phyloP scores from a whole-genome alignment of 768 basidiomycete genomes.

The Rhizopogon vulgaris region DNA sequence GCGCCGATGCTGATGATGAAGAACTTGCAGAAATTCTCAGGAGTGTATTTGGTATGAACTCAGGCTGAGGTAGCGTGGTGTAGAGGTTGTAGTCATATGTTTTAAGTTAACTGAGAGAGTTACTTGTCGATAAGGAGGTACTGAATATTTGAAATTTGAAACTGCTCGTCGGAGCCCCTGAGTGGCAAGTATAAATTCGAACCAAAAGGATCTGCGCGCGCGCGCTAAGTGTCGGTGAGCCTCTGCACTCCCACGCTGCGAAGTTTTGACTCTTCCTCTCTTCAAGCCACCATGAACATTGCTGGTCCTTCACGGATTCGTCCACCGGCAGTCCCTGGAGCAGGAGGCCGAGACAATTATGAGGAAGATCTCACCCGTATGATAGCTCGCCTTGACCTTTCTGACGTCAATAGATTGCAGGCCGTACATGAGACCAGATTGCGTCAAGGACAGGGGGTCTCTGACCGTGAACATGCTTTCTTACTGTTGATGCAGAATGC shows the following conservation, averaged over 20 bases:
- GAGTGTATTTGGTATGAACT: conserved; percentile 25
- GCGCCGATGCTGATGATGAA: conserved; percentile 21
- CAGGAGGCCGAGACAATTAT: conserved; percentile 17
- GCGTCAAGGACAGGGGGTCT: conserved; percentile 6
- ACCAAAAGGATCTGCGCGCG: no score
- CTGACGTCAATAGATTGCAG: conserved; percentile 16
- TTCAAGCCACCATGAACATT: conserved; percentile 14
- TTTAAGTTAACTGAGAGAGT: no score
- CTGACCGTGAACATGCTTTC: conserved; percentile 20
- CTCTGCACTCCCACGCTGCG: background rate
- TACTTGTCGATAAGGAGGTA: no score
- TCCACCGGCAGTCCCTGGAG: background rate
- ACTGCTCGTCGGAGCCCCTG: no score
- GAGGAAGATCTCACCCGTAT: conserved; percentile 19
- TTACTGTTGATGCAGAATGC: conserved; percentile 20
- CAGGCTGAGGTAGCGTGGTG: background rate
- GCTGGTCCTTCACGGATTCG: conserved; percentile 19
- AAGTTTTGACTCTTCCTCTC: background rate
- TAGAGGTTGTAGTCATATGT: no score
- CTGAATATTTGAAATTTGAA: no score
- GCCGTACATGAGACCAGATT: conserved; percentile 4
- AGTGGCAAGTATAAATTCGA: no score
- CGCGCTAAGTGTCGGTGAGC: no score
- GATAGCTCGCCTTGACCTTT: conserved; percentile 11
- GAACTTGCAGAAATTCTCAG: conserved; percentile 23